Conservation (phyloP, 306 rosid genomes). For the Vigna angularis region DNA sequence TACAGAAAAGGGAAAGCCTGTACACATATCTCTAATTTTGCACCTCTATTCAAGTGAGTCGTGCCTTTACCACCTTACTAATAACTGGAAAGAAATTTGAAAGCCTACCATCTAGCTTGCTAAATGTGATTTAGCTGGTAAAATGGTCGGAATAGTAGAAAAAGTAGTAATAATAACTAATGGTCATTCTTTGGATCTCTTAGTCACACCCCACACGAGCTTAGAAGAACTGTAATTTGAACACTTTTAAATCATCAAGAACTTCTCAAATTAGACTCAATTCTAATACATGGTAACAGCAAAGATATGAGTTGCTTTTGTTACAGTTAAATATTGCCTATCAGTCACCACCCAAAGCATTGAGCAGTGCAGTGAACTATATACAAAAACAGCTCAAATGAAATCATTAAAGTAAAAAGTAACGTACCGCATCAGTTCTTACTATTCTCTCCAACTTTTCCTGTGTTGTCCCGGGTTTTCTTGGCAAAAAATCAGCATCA, state of each 20-base stretch:
- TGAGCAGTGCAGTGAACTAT: slow-evolving; percentile 32
- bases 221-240: too few relatives aligned
- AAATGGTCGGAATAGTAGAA: not conserved
- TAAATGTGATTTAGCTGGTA: slow-evolving; percentile 2
- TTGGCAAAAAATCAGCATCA: slow-evolving; percentile 73
- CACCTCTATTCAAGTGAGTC: not conserved
- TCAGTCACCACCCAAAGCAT: slow-evolving; percentile 8
- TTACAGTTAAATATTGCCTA: slow-evolving; percentile 15
- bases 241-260: not conserved
- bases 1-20: not conserved
- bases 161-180: too few relatives aligned
- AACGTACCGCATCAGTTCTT: slow-evolving; percentile 80
- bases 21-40: not conserved
- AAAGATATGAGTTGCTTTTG: slow-evolving; percentile 4
- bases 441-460: slow-evolving; percentile 81
- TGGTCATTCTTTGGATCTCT: too few relatives aligned
- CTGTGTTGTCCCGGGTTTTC: slow-evolving; percentile 60
- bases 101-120: slow-evolving; percentile 11
- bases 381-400: slow-evolving; percentile 26
- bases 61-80: not conserved
- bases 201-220: too few relatives aligned
- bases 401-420: slow-evolving; percentile 29
- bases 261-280: not conserved
- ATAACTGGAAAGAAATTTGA: not conserved
- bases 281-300: slow-evolving; percentile 11